phyloP scores from a whole-genome alignment of 2,329 filamentous ascomycete genomes.

The Trichoderma sp. region DNA sequence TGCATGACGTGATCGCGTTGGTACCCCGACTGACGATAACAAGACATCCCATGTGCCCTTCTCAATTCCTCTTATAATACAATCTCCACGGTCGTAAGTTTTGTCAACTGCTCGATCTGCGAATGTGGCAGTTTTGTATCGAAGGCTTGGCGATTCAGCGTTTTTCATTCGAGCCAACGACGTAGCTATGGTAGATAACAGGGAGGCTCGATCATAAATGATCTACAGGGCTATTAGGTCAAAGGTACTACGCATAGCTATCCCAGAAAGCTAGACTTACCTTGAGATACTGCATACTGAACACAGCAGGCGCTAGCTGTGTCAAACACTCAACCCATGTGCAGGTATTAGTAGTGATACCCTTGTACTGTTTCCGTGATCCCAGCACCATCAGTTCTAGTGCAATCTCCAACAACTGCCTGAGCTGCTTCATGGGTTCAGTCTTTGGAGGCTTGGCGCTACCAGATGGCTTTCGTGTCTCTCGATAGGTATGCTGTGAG shows the following conservation, averaged over 20 bases:
- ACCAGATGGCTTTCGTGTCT: background rate
- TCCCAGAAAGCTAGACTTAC: slow-evolving; percentile 28
- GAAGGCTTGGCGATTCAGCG: slow-evolving; percentile 40
- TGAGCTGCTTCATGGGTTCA: background rate
- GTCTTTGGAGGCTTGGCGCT: background rate
- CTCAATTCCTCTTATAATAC: slow-evolving; percentile 26
- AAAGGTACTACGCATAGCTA: background rate
- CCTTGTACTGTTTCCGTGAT: slow-evolving; percentile 29
- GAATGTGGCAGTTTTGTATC: slow-evolving; percentile 33
- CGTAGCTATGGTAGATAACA: slow-evolving; percentile 35
- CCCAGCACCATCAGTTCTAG: slow-evolving; percentile 36
- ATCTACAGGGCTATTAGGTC: slow-evolving; percentile 30
- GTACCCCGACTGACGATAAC: slow-evolving; percentile 27
- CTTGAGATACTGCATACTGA: slow-evolving; percentile 41
- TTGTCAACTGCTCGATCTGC: background rate
- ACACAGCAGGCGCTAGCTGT: slow-evolving; percentile 40
- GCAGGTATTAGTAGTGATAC: slow-evolving; percentile 29
- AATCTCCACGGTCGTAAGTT: background rate
- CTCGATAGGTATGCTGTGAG: too few relatives aligned
- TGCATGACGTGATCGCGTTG: slow-evolving; percentile 1
- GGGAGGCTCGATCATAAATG: slow-evolving; percentile 32
- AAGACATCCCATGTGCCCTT: slow-evolving; percentile 33
- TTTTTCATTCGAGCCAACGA: slow-evolving; percentile 38
- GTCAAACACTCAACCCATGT: slow-evolving; percentile 32
- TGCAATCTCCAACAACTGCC: slow-evolving; percentile 28